Percentiles rank a stretch among this genome's conserved stretches.
These are phyloP conservation scores for Halenospora varia DNA, from an alignment of 495 filamentous ascomycete genomes.

Conservation along the genomic window DNA sequence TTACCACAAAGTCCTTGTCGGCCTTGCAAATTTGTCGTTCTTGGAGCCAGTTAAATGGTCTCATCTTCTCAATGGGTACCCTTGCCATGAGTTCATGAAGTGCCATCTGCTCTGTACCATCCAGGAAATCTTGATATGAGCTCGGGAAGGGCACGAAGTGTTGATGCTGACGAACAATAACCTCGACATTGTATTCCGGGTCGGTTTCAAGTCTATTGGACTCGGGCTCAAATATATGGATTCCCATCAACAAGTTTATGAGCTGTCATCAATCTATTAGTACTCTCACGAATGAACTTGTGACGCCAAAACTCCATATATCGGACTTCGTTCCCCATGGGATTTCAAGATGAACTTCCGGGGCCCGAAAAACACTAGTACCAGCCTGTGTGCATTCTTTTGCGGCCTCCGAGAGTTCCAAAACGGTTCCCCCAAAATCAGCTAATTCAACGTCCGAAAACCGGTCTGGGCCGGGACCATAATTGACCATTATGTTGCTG, in stretches of 20 bases:
- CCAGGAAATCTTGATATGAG: conserved; percentile 24
- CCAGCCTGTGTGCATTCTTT: conserved; percentile 36
- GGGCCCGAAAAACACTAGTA: conserved; percentile 33
- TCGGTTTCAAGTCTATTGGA: conserved; percentile 31
- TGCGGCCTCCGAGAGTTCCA: conserved; percentile 5
- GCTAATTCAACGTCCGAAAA: conserved; percentile 37
- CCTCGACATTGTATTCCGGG: conserved; percentile 37
- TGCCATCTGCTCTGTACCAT: conserved; percentile 4
- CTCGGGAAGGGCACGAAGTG: conserved; percentile 41
- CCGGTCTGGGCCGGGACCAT: conserved; percentile 25
- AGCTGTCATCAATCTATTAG: conserved; percentile 24
- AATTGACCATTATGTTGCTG: conserved; percentile 38
- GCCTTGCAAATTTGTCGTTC: conserved; percentile 17
- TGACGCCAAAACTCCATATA: conserved; percentile 42
- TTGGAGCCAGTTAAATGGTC: background rate
- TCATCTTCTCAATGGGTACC: conserved; percentile 4
- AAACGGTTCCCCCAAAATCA: conserved; percentile 33
- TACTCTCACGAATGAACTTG: conserved; percentile 20
- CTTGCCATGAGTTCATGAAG: conserved; percentile 24
- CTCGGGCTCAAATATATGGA: conserved; percentile 40
- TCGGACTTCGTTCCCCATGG: conserved; percentile 36
- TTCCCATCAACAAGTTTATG: conserved; percentile 32
- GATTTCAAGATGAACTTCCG: conserved; percentile 35
- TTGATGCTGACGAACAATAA: conserved; percentile 35
- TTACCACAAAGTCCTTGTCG: conserved; percentile 26